Evolutionary conservation across 208 protist species (phyloP).

Genomic region (Trypanosoma melophagium): DNA sequence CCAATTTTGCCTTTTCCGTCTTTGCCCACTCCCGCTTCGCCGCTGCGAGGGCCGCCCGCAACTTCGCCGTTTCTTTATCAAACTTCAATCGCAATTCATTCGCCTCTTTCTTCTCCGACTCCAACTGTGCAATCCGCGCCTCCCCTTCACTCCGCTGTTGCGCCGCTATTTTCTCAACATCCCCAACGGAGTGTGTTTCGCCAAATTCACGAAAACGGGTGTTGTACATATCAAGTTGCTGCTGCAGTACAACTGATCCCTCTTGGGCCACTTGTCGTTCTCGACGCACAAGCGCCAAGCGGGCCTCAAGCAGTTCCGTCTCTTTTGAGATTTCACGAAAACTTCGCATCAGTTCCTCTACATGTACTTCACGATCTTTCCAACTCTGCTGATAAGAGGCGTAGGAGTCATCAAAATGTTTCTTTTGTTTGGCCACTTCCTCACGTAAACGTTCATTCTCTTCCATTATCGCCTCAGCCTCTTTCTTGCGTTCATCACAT

Average conservation of each 20-base stretch:
- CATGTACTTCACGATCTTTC: constrained; percentile 36
- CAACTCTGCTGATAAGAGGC: constrained; percentile 35
- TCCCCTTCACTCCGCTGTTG: constrained; percentile 53
- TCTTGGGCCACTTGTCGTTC: constrained; percentile 49
- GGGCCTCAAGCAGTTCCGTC: constrained; percentile 52
- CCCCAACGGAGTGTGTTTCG: constrained; percentile 48
- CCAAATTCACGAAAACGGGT: constrained; percentile 55
- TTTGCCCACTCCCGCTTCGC: constrained; percentile 57
- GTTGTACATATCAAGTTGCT: constrained; percentile 73
- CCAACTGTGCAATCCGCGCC: constrained; percentile 40
- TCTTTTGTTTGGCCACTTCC: constrained; percentile 49
- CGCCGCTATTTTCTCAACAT: constrained; percentile 44
- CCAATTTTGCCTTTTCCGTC: constrained; percentile 48
- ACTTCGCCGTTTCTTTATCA: constrained; percentile 66
- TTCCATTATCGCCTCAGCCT: constrained; percentile 34
- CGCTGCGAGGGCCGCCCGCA: constrained; percentile 44
- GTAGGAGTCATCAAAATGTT: constrained; percentile 57
- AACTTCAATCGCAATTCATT: constrained; percentile 58
- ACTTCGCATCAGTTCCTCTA: constrained; percentile 47
- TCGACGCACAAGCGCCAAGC: constrained; percentile 44
- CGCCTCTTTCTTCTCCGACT: constrained; percentile 62
- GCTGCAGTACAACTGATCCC: constrained; percentile 33
- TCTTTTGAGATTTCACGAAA: constrained; percentile 45
- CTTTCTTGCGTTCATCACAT: constrained; percentile 41
- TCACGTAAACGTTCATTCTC: constrained; percentile 55